Base-by-base conservation (phyloP, 441 rosid species). In the Arabidopsis lyrata region DNA sequence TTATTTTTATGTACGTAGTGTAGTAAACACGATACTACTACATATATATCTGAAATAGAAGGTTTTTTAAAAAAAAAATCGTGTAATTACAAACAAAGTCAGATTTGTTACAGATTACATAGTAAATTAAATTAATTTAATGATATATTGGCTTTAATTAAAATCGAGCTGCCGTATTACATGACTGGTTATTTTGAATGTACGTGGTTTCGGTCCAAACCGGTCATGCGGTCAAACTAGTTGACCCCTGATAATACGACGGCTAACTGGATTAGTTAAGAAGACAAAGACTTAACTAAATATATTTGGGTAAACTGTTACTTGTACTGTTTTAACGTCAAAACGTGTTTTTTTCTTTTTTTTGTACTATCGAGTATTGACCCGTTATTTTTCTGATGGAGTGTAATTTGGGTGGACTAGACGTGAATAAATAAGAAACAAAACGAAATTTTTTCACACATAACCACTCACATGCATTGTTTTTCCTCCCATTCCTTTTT, bases 171-270 rank as follows among this genome's bases (percentile, higher is more conserved):
- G 62, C 73, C 73, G 67, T 66, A 29, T 38, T 13, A 29, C 18
- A 59, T 20, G 78, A 66, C 73, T 48, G 44, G 29, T 20, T 49
- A 14, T 20, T 49, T 32, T 39, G 45, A 35, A 34, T n/a, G 31
- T 14, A 74, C 44, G 60, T 66, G 66, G 38, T 49, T 41, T 58
- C 14, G 11, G 24, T 39, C 60, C 29, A 22, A 41, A 27, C 38
- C n/a, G 29, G 15, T 49, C 29, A 50, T 15, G 31, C 9, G 62
- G 63, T 74, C 78, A 74, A 58, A 58, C 29, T 18, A 66, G 78
- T 49, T 59, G 29, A 74, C 35, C 11, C 50, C 22, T 15, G 2
- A 47, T 47, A 9, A 10, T 22, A 65, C 6, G 65, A 35, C 42
- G 7, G 8, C 57, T 18, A 65, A 57, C 5, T 36, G 24, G 44